These are phyloP conservation scores for Kwoniella dendrophila DNA, from an alignment of 768 basidiomycete species.

Conservation along the genomic window DNA sequence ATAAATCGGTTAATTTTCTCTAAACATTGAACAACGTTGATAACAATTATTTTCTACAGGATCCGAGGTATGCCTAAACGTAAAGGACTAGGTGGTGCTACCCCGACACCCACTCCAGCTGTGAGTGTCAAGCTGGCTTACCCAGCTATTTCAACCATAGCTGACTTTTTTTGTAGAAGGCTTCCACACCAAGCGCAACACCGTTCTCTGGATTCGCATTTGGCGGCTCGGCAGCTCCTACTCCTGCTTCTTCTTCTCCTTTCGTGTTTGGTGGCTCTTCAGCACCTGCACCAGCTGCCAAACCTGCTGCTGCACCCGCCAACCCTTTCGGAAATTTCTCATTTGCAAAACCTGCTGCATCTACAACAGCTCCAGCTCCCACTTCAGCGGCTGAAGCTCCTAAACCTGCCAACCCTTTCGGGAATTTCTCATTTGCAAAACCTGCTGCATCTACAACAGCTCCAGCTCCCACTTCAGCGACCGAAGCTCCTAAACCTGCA, in stretches of 20 bases:
- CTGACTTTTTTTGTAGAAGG: slow-evolving; percentile 1
- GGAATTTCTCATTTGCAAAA: slow-evolving; percentile 40
- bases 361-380: neutral
- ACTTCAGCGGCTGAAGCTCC: slow-evolving; percentile 7
- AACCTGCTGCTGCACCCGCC: slow-evolving; percentile 19
- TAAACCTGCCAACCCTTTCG: slow-evolving; percentile 1
- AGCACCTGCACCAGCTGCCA: slow-evolving; percentile 16
- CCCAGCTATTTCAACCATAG: too few species aligned
- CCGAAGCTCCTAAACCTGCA: neutral
- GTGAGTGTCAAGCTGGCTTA: slow-evolving; percentile 3
- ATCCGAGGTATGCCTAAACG: slow-evolving; percentile 54
- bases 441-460: neutral
- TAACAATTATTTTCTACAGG: slow-evolving; percentile 8
- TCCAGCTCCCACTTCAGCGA: slow-evolving; percentile 9
- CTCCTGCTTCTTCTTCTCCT: too few species aligned
- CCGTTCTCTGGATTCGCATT: slow-evolving; percentile 33
- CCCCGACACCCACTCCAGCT: slow-evolving; percentile 4
- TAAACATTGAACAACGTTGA: slow-evolving; percentile 18
- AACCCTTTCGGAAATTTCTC: slow-evolving; percentile 47
- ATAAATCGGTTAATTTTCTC: neutral
- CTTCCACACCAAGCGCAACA: slow-evolving; percentile 15
- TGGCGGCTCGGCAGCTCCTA: slow-evolving; percentile 13
- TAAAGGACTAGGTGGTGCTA: slow-evolving; percentile 25
- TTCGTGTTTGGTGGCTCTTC: too few species aligned
- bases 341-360: slow-evolving; percentile 23